phyloP scores from a whole-genome alignment of 441 rosid genomes.

The Erodium trifolium region DNA sequence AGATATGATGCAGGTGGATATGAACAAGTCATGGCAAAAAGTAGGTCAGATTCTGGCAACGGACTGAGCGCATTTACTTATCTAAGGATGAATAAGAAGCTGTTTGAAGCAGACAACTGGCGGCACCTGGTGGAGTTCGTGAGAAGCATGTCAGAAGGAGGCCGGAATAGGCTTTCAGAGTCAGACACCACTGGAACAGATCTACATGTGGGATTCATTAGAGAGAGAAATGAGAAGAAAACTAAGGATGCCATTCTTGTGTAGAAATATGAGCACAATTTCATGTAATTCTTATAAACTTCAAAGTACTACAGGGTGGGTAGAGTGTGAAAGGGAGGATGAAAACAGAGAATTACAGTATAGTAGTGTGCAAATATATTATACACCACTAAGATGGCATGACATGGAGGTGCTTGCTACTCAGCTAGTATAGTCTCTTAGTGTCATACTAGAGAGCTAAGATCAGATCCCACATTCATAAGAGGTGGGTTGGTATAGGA shows the following conservation, averaged over 20 bases:
- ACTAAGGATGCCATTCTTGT: constrained; percentile 19
- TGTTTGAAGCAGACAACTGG: constrained; percentile 80
- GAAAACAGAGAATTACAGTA: constrained; percentile 4
- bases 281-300: neutral
- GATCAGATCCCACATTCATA: neutral
- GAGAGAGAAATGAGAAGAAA: too few relatives aligned
- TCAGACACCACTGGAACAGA: constrained; percentile 43
- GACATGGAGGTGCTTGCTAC: constrained; percentile 13
- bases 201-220: constrained; percentile 28
- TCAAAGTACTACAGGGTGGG: constrained; percentile 10
- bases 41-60: constrained; percentile 62
- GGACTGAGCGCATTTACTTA: constrained; percentile 77
- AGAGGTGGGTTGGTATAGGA: neutral
- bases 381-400: constrained; percentile 22
- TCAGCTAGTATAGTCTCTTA: neutral
- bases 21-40: constrained; percentile 64
- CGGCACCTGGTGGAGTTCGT: constrained; percentile 67
- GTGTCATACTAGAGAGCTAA: neutral
- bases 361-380: neutral
- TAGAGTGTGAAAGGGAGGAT: constrained; percentile 9
- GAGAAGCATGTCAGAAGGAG: constrained; percentile 67
- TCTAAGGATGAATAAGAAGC: constrained; percentile 62
- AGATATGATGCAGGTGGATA: constrained; percentile 64
- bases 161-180: constrained; percentile 40
- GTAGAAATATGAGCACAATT: constrained; percentile 20